Conservation (phyloP, 225 moss, liverwort and hornwort genomes). For the Lunularia cruciata region DNA sequence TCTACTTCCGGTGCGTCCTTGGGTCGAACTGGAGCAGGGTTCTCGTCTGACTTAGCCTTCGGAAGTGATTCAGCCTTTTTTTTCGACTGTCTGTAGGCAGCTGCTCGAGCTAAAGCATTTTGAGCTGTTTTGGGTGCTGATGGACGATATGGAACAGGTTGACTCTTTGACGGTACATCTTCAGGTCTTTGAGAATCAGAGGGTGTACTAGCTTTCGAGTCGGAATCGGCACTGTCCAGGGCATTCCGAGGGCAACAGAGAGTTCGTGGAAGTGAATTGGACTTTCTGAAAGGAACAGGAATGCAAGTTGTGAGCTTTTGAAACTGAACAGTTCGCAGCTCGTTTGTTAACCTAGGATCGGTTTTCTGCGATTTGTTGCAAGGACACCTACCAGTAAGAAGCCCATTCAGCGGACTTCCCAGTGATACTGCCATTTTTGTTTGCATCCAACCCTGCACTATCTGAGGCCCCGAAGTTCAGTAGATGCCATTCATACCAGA, state of each 20-base stretch:
- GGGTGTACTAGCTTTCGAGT: background rate
- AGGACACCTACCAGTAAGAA: background rate
- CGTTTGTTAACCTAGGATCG: background rate
- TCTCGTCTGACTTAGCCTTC: conserved; percentile 15
- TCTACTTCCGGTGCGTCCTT: conserved; percentile 48
- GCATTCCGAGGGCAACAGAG: background rate
- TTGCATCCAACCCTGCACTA: too few relatives aligned
- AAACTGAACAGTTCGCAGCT: background rate
- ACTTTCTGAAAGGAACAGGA: background rate
- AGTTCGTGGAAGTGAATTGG: background rate
- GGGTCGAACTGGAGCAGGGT: conserved; percentile 30
- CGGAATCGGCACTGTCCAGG: background rate
- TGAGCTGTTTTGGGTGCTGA: conserved; percentile 30
- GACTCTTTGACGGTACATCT: background rate
- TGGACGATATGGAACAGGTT: too few relatives aligned
- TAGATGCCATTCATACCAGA: too few relatives aligned
- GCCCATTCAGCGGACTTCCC: background rate
- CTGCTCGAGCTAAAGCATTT: conserved; percentile 65
- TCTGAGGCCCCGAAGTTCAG: too few relatives aligned
- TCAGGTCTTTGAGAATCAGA: background rate
- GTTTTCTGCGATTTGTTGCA: background rate
- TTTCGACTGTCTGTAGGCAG: conserved; percentile 65
- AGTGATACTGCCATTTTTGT: conserved; percentile 4
- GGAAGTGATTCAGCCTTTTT: conserved; percentile 22
- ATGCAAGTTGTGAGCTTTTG: background rate